Evolutionary conservation across 305 asterid genomes (phyloP), one percentile per base, ranked within the genome.

Genomic region (Salvia sclarea): DNA sequence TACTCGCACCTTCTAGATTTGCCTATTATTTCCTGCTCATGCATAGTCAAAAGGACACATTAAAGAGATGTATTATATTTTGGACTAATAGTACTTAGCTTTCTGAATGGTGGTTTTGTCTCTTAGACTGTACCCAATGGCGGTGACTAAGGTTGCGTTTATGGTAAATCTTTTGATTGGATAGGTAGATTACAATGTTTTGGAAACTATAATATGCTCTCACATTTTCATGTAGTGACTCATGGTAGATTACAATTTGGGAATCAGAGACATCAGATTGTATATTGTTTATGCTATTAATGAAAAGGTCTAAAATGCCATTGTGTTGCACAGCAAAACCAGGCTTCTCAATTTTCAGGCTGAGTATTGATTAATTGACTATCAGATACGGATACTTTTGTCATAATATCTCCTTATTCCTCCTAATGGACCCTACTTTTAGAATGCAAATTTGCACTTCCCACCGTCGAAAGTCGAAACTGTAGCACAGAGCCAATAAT

Each of bases 1-100:
- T 49, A 41, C 35, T 21, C 50, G 60, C 69, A 57, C 64, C 54
- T 45, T 58, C 49, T 17, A 28, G 43, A 49, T 21, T 22, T 66
- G 56, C 58, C 30, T 10, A 60, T 45, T 13, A 41, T 52, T 30
- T 60, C 58, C 17, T 49, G 5, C 25, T 28, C 60, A 21, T 11
- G 52, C 45, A 64, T 43, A 24, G n/a, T 58, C 24, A 11, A 43
- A 22, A 37, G 45, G 21, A 63, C 3, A 49, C 8, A 35, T 35
- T 1, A 16, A 22, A 24, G 62, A 47, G 49, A 38, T 66, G 48
- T 45, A 13, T 16, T 24, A 43, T 1, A 22, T 25, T 24, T 54
- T 63, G 18, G 41, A 21, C 25, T 45, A 14, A n/a, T 37, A n/a
- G 0, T 2, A 7, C 28, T 31, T 48, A 20, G 59, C 58, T 68